Conservation (phyloP, 306 rosid species). For the Canavalia ensiformis region DNA sequence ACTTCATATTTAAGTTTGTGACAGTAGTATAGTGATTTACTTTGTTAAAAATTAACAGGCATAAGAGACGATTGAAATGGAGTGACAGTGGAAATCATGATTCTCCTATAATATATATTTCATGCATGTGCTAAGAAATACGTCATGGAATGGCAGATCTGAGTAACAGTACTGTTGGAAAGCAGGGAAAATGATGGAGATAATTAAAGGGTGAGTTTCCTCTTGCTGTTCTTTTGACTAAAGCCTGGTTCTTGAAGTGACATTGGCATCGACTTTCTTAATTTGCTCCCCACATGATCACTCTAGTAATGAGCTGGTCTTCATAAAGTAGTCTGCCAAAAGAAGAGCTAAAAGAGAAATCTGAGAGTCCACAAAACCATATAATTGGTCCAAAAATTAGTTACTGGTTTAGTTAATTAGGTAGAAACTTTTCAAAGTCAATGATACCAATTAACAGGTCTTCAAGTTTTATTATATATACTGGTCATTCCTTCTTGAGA, state of each 20-base stretch:
- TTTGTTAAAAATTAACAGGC: background rate
- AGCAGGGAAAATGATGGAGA: conserved; percentile 24
- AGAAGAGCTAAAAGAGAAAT: conserved; percentile 43
- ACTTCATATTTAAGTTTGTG: background rate
- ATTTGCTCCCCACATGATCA: conserved; percentile 43
- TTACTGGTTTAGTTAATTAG: conserved; percentile 45
- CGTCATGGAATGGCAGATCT: background rate
- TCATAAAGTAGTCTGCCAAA: conserved; percentile 49
- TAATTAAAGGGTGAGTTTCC: conserved; percentile 22
- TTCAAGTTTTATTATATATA: conserved; percentile 32
- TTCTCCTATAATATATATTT: background rate
- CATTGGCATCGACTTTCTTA: conserved; percentile 37
- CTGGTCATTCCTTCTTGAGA: conserved; percentile 36
- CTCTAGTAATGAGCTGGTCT: conserved; percentile 44
- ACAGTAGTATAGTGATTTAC: conserved; percentile 15
- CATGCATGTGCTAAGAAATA: background rate
- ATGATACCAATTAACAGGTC: conserved; percentile 39
- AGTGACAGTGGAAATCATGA: background rate
- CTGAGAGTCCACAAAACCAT: conserved; percentile 52
- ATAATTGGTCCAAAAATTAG: conserved; percentile 56
- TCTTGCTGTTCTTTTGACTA: conserved; percentile 37
- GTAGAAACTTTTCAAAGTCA: conserved; percentile 54
- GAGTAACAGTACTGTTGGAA: conserved; percentile 22
- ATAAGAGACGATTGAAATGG: background rate
- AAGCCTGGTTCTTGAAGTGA: conserved; percentile 24